Evolutionary conservation across 306 rosid species (phyloP).

Genomic region (Acacia crassicarpa): DNA sequence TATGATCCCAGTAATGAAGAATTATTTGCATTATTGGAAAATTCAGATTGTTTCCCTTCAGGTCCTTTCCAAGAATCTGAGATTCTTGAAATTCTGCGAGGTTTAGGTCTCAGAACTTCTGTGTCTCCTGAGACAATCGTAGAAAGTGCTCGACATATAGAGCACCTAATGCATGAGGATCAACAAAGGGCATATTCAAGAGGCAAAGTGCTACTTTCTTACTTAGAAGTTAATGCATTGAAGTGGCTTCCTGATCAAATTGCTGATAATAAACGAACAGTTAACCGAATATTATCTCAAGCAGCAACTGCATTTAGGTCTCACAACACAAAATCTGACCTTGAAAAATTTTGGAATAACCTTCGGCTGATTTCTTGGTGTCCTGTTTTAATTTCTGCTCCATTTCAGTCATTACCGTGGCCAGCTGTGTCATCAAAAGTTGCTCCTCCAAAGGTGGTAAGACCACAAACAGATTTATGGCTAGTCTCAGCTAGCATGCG

Average conservation of each 20-base stretch:
- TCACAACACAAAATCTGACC: conserved; percentile 64
- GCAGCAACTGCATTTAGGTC: conserved; percentile 76
- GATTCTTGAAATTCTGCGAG: conserved; percentile 73
- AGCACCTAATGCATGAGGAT: conserved; percentile 74
- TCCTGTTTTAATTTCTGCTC: conserved; percentile 77
- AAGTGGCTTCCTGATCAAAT: conserved; percentile 82
- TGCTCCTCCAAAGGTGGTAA: conserved; percentile 95
- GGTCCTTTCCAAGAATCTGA: conserved; percentile 72
- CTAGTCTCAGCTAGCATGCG: conserved; percentile 98
- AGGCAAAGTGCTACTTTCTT: conserved; percentile 86
- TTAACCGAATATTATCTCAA: conserved; percentile 73
- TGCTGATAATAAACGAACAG: conserved; percentile 63
- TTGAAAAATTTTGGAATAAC: conserved; percentile 88
- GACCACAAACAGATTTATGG: conserved; percentile 81
- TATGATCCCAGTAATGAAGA: conserved; percentile 94
- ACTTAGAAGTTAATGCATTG: conserved; percentile 87
- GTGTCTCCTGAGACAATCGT: conserved; percentile 76
- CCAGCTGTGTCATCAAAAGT: conserved; percentile 83
- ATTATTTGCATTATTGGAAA: conserved; percentile 73
- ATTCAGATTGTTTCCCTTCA: conserved; percentile 75
- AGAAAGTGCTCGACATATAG: conserved; percentile 79
- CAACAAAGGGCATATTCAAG: conserved; percentile 70
- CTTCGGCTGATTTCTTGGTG: conserved; percentile 86
- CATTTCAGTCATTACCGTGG: conserved; percentile 87
- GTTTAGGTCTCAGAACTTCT: conserved; percentile 87